These are phyloP conservation scores for Mycosarcoma mackinlayi DNA, from an alignment of 1,284 basidiomycete species.

Conservation along the genomic window DNA sequence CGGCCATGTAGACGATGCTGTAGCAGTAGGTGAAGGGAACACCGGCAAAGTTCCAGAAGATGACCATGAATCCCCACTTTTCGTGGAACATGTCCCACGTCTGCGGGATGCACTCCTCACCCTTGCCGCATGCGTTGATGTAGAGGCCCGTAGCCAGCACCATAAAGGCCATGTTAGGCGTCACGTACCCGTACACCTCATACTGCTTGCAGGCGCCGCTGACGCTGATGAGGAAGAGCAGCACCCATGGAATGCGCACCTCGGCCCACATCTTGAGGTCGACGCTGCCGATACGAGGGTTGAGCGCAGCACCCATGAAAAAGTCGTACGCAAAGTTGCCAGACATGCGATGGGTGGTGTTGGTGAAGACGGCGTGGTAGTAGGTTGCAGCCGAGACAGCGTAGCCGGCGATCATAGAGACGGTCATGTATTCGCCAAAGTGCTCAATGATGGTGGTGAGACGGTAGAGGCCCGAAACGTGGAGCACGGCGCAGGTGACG, in stretches of 20 bases:
- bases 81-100: slow-evolving; percentile 78
- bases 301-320: slow-evolving; percentile 90
- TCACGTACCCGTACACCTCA: slow-evolving; percentile 83
- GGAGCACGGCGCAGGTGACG: slow-evolving; percentile 79
- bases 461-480: slow-evolving; percentile 85
- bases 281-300: slow-evolving; percentile 90
- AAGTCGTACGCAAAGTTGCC: slow-evolving; percentile 82
- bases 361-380: slow-evolving; percentile 63
- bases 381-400: slow-evolving; percentile 69
- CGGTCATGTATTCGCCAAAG: slow-evolving; percentile 95
- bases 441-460: slow-evolving; percentile 96
- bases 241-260: slow-evolving; percentile 96
- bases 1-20: slow-evolving; percentile 96
- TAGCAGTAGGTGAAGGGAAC: slow-evolving; percentile 76
- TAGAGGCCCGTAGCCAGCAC: slow-evolving; percentile 94
- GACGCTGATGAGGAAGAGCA: slow-evolving; percentile 91
- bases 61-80: slow-evolving; percentile 69
- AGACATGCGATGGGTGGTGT: slow-evolving; percentile 78
- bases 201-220: slow-evolving; percentile 96
- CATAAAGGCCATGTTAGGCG: slow-evolving; percentile 97
- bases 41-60: slow-evolving; percentile 86
- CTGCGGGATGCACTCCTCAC: slow-evolving; percentile 91
- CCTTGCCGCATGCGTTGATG: slow-evolving; percentile 84
- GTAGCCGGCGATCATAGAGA: slow-evolving; percentile 92
- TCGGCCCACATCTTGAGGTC: slow-evolving; percentile 99